Conservation (phyloP, 768 basidiomycete genomes). For the Phanerodontia chrysosporium region DNA sequence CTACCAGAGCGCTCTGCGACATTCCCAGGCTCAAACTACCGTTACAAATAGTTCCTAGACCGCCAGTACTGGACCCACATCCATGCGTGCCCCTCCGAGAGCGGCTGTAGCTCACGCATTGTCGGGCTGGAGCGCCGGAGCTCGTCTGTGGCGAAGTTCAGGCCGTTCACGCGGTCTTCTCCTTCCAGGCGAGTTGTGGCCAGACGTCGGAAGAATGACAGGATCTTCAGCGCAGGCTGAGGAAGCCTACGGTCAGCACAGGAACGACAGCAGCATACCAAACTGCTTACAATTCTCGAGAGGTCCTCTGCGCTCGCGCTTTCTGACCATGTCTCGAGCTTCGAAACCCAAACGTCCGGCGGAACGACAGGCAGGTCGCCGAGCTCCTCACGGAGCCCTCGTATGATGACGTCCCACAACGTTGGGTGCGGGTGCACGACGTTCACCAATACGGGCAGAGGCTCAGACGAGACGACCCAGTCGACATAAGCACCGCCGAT, state of each 20-base stretch:
- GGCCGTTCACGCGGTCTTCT: neutral
- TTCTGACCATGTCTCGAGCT: neutral
- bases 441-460: slow-evolving; percentile 11
- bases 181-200: too few relatives aligned
- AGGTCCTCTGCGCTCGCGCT: slow-evolving; percentile 1
- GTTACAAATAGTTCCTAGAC: neutral
- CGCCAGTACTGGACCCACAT: slow-evolving; percentile 12
- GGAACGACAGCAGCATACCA: neutral
- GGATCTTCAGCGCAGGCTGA: slow-evolving; percentile 14
- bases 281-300: slow-evolving; percentile 2
- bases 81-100: neutral
- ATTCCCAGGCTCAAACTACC: neutral
- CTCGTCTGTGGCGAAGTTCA: slow-evolving; percentile 1
- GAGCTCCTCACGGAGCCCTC: neutral
- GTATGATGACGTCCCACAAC: slow-evolving; percentile 8
- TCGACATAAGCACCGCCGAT: neutral
- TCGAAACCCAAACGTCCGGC: slow-evolving; percentile 4
- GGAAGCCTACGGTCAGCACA: neutral
- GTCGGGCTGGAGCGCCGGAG: neutral
- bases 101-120: neutral
- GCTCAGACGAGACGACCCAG: neutral
- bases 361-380: neutral
- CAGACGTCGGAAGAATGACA: slow-evolving; percentile 7
- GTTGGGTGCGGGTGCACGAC: slow-evolving; percentile 15
- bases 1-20: neutral